A percentile compares a stretch with the other conserved stretches of the same genome.
These are phyloP conservation scores for Jasminum sambac DNA, from an alignment of 257 asterid genomes.

Conservation along the genomic window DNA sequence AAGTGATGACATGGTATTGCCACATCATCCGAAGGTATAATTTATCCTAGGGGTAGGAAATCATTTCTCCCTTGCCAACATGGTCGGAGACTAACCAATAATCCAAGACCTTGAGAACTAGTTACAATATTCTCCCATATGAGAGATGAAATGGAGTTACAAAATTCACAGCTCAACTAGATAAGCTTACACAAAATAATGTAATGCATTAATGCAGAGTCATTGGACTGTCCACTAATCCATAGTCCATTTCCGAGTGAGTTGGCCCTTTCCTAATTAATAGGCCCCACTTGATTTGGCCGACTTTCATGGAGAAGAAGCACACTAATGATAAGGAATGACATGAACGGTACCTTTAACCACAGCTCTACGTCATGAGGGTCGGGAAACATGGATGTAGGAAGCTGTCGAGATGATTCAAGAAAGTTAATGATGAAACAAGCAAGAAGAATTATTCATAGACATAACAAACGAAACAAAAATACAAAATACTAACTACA, in stretches of 20 bases:
- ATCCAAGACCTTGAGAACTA: neutral
- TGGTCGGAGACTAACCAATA: neutral
- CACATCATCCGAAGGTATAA: too few species aligned
- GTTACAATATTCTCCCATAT: neutral
- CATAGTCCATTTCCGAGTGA: neutral
- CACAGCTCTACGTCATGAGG: conserved; percentile 88
- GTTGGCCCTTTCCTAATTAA: neutral
- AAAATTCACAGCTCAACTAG: neutral
- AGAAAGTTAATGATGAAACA: conserved; percentile 10
- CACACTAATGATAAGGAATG: conserved; percentile 2
- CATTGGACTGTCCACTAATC: neutral
- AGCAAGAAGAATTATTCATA: neutral
- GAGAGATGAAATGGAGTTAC: neutral
- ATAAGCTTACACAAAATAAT: neutral
- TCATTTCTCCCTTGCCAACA: conserved; percentile 6
- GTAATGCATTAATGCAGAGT: neutral
- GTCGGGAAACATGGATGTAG: conserved; percentile 72
- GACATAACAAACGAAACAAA: neutral
- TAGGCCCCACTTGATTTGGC: neutral
- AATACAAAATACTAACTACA: neutral
- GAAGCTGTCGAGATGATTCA: conserved; percentile 45
- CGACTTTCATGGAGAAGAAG: conserved; percentile 6
- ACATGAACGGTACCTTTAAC: conserved; percentile 62
- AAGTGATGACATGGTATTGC: too few species aligned
- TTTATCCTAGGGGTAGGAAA: too few species aligned